These are phyloP conservation scores for Phytophthora sojae DNA, from an alignment of 352 stramenopile genomes.

Conservation along the genomic window DNA sequence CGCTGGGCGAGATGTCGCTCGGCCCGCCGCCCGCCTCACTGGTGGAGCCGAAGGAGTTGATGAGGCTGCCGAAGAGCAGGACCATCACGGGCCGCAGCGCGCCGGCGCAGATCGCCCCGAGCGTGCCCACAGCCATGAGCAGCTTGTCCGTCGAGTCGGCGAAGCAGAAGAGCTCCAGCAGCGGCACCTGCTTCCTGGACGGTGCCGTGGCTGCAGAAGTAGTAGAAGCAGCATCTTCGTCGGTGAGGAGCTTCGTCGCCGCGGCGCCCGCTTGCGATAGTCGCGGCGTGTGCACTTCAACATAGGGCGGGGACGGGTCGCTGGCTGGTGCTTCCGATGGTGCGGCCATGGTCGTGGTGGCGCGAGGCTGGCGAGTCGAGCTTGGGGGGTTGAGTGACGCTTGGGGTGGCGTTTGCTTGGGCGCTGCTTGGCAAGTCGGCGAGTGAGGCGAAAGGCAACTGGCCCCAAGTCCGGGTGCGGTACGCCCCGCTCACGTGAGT, in stretches of 20 bases:
- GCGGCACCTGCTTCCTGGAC: conserved; percentile 8
- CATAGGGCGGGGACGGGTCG: conserved; percentile 7
- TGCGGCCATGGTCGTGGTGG: conserved; percentile 6
- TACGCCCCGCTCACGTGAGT: no score
- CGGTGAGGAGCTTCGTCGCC: conserved; percentile 7
- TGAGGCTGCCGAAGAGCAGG: conserved; percentile 29
- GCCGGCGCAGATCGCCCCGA: conserved; percentile 26
- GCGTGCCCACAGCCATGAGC: conserved; percentile 33
- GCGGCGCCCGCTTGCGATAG: conserved; percentile 11
- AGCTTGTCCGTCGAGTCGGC: conserved; percentile 38
- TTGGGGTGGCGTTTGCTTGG: background rate
- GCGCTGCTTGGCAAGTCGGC: no score
- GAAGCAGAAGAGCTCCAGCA: conserved; percentile 42
- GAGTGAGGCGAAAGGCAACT: no score
- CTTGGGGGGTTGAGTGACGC: background rate
- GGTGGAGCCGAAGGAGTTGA: conserved; percentile 39
- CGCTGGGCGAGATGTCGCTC: conserved; percentile 9
- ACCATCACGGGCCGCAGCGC: conserved; percentile 36
- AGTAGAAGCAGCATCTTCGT: background rate
- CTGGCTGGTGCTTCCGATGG: background rate
- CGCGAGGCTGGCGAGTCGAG: no score
- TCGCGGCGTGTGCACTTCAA: conserved; percentile 26
- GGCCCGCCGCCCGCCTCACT: background rate
- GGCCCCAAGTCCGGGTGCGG: no score
- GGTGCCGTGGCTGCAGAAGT: background rate